Base-by-base conservation (phyloP, 805 yeast genomes). In the Barnettozyma siamensis region DNA sequence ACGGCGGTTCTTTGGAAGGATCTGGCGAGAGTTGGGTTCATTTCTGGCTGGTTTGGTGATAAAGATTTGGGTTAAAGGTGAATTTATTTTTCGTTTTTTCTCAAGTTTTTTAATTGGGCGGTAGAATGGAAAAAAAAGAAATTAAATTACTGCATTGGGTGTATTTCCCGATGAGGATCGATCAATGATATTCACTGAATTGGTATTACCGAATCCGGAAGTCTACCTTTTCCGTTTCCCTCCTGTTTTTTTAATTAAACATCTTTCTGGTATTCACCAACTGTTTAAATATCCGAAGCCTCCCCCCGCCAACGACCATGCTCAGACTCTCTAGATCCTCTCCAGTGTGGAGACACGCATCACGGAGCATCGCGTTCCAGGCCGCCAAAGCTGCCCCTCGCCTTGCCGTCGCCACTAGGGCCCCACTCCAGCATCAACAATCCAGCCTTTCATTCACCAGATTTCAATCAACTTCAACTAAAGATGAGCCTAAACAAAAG, bases 1-100 rank as follows among this genome's bases (percentile, higher is more conserved):
- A 45, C 43, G 34, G 49, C 45, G 16, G 61, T 48, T 47, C 47
- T 45, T 43, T 49, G 47, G 53, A 57, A 57, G 38, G 53, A 31
- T 53, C 57, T 55, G 37, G 44, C 49, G 9, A 48, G 39, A 27
- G 61, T 50, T 40, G 59, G 55, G 52, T 42, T 49, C 61, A 57
- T 57, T 35, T 19, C 9, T 7, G n/a, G n/a, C 6, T 21, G 6
- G 9, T 7, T 21, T 21, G 24, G 24, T 21, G 24, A 21, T 21
- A 21, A 7, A 7, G 6, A 21, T 7, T 19, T 18, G 34, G 13
- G 5, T 5, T 19, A 21, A 33, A 18, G 24, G 16, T 15, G 11
- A 32, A 26, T 30, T 31, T 24, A 19, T 26, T 30, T 17, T 23
- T 20, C 43, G 49, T 12, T 43, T 26, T 26, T 26, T 26, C 11